These are phyloP conservation scores for Odonthalia washingtoniensis DNA, from an alignment of 31 red algal genomes.

Conservation along the genomic window DNA sequence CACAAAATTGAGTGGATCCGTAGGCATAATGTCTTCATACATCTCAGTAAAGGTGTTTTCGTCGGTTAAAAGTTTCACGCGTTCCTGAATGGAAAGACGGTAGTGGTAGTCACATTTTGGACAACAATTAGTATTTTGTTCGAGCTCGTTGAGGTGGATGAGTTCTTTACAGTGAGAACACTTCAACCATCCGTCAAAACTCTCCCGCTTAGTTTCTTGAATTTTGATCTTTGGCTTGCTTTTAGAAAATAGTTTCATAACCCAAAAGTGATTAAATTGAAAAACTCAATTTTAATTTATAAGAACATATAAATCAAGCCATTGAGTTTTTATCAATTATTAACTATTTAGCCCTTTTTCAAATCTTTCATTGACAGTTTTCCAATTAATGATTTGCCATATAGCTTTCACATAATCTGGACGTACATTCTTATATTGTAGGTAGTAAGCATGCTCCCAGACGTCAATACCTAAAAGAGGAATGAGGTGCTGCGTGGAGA, in stretches of 20 bases:
- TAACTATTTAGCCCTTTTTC: too few relatives aligned
- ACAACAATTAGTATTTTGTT: conserved; percentile 12
- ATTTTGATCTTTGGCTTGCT: too few relatives aligned
- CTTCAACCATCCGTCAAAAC: conserved; percentile 15
- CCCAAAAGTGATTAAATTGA: too few relatives aligned
- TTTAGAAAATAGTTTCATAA: too few relatives aligned
- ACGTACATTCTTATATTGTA: conserved; percentile 97
- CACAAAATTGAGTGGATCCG: conserved; percentile 12
- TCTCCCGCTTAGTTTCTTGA: too few relatives aligned
- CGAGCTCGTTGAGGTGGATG: conserved; percentile 12
- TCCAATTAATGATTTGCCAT: conserved; percentile 99
- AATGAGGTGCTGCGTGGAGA: conserved; percentile 89
- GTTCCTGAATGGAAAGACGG: conserved; percentile 10
- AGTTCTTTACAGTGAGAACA: conserved; percentile 11
- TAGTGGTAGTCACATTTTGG: conserved; percentile 31
- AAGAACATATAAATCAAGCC: too few relatives aligned
- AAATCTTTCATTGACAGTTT: conserved; percentile 17
- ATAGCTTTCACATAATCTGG: conserved; percentile 97
- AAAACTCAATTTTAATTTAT: too few relatives aligned
- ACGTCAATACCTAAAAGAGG: conserved; percentile 96
- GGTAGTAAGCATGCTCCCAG: conserved; percentile 98
- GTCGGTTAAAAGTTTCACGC: conserved; percentile 6
- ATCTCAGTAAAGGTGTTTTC: conserved; percentile 9
- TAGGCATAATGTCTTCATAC: conserved; percentile 20
- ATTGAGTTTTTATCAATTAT: too few relatives aligned